Conservation (phyloP, 306 rosid species). For the Glycine tomentella region DNA sequence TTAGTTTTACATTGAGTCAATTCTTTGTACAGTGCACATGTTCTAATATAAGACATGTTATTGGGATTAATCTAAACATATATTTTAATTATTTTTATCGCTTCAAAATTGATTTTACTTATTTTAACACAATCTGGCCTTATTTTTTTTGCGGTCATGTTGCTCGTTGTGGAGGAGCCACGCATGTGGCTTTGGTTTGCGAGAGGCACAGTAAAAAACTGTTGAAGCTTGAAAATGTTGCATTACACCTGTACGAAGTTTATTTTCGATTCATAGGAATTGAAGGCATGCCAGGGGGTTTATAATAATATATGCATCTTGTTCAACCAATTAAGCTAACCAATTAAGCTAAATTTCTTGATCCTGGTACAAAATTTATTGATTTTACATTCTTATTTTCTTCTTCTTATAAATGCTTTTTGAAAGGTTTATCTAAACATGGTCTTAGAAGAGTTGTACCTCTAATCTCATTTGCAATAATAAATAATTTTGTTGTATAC, state of each 20-base stretch:
- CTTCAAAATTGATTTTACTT: background rate
- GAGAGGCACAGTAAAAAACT: background rate
- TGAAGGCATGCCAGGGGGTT: too few species aligned
- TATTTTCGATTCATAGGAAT: too few species aligned
- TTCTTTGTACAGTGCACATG: background rate
- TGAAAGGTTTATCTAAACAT: background rate
- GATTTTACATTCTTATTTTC: too few species aligned
- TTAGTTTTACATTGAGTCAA: background rate
- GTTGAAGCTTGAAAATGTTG: background rate
- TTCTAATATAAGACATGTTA: background rate
- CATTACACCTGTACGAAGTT: too few species aligned
- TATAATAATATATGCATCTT: too few species aligned
- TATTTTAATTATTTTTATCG: background rate
- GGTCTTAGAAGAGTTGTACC: background rate
- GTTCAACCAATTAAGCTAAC: too few species aligned
- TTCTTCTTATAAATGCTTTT: background rate
- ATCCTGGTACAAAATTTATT: too few species aligned
- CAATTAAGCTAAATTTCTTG: too few species aligned
- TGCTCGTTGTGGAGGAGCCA: background rate
- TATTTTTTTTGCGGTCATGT: background rate
- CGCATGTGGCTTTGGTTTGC: background rate
- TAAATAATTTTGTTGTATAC: too few species aligned
- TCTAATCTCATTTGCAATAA: too few species aligned
- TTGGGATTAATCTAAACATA: background rate
- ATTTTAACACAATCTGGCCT: background rate